Conservation (phyloP, 176 grass and related monocot species). For the Musa schizocarpa region DNA sequence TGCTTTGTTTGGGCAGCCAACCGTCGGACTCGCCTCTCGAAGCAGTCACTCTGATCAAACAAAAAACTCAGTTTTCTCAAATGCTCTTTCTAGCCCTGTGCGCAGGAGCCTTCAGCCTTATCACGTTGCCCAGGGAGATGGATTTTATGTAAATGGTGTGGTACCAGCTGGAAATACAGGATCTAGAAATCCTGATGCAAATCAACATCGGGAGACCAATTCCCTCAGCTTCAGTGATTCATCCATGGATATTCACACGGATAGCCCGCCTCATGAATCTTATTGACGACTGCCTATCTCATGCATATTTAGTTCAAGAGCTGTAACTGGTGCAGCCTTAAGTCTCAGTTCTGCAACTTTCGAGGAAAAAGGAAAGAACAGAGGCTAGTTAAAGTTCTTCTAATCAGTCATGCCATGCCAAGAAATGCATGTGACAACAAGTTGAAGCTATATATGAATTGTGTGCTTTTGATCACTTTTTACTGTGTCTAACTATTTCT, state of each 20-base stretch:
- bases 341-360: neutral
- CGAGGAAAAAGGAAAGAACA: neutral
- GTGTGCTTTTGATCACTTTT: too few relatives aligned
- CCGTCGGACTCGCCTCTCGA: conserved; percentile 31
- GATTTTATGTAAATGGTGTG: conserved; percentile 1
- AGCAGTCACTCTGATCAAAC: conserved; percentile 41
- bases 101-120: conserved; percentile 64
- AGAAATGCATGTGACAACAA: too few relatives aligned
- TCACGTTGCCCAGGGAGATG: conserved; percentile 19
- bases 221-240: conserved; percentile 10
- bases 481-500: too few relatives aligned
- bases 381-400: too few relatives aligned
- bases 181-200: conserved; percentile 14
- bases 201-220: conserved; percentile 4
- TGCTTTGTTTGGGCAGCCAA: conserved; percentile 23
- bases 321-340: too few relatives aligned
- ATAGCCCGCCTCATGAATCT: conserved; percentile 10
- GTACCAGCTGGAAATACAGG: neutral
- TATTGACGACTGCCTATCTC: neutral
- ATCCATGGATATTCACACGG: conserved; percentile 37
- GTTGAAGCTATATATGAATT: too few relatives aligned
- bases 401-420: too few relatives aligned
- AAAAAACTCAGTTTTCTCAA: conserved; percentile 69
- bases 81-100: conserved; percentile 63
- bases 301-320: neutral